Percentiles rank a stretch among this genome's conserved stretches.
Conservation (phyloP, 495 filamentous ascomycete species). For the Penicillium manginii region DNA sequence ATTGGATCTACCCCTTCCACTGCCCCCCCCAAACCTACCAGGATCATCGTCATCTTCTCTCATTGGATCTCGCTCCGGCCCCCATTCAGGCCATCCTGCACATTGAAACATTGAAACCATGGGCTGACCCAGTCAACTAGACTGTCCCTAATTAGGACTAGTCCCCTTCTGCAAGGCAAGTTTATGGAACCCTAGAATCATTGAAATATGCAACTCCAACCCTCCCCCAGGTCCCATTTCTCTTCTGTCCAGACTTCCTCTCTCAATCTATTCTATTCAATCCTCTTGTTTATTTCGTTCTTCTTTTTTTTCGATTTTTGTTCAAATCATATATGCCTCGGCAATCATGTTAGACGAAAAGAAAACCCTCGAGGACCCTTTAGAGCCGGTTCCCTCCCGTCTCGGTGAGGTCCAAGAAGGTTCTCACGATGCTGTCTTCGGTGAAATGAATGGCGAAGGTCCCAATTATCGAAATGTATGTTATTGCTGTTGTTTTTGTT, state of each 20-base stretch:
- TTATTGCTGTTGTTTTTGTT: neutral
- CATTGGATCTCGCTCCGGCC: too few species aligned
- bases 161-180: too few species aligned
- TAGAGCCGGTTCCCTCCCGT: slow-evolving; percentile 4
- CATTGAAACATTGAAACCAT: too few species aligned
- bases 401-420: slow-evolving; percentile 9
- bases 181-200: neutral
- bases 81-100: too few species aligned
- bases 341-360: slow-evolving; percentile 12
- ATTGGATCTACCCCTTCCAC: too few species aligned
- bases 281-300: neutral
- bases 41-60: too few species aligned
- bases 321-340: neutral
- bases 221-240: neutral
- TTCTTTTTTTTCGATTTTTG: neutral
- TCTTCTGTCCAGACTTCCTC: too few species aligned
- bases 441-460: slow-evolving; percentile 16
- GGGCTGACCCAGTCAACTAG: too few species aligned
- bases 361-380: slow-evolving; percentile 3
- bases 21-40: too few species aligned
- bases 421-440: slow-evolving; percentile 18
- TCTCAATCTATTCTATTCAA: neutral
- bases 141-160: too few species aligned
- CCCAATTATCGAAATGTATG: slow-evolving; percentile 18
- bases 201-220: neutral